phyloP scores from a whole-genome alignment of 768 basidiomycete genomes.

The Pleurotus salmoneostramineus region DNA sequence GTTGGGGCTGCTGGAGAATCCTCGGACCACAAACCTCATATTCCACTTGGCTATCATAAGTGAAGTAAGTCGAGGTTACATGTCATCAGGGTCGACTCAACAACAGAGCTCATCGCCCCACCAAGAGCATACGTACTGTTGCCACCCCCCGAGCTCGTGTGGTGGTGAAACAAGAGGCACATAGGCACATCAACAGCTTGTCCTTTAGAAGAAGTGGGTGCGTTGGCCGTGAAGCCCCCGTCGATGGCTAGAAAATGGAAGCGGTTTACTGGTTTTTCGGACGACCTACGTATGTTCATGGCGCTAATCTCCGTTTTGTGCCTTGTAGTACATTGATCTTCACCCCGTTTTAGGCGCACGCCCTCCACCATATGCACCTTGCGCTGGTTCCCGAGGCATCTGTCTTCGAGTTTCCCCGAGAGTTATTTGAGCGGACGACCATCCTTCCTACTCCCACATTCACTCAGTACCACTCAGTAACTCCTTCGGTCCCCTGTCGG shows the following conservation, averaged over 20 bases:
- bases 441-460: slow-evolving; percentile 7
- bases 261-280: neutral
- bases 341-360: slow-evolving; percentile 2
- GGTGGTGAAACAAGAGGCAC: neutral
- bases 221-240: neutral
- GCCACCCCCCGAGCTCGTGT: neutral
- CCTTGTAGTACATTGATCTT: slow-evolving; percentile 3
- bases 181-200: neutral
- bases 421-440: slow-evolving; percentile 4
- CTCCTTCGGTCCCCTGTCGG: slow-evolving; percentile 1
- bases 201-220: neutral
- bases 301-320: slow-evolving; percentile 4
- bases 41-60: slow-evolving; percentile 6
- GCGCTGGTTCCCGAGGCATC: slow-evolving; percentile 5
- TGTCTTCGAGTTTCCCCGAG: slow-evolving; percentile 8
- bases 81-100: slow-evolving; percentile 1
- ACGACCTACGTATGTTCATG: neutral
- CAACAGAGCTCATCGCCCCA: too few relatives aligned
- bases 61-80: neutral
- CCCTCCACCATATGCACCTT: slow-evolving; percentile 6
- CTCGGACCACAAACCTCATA: slow-evolving; percentile 6
- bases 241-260: neutral
- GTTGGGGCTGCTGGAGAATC: slow-evolving; percentile 5
- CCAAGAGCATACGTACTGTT: too few relatives aligned
- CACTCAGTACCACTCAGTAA: neutral